Conservation (phyloP, 2,329 filamentous ascomycete species). For the Colletotrichum musae region DNA sequence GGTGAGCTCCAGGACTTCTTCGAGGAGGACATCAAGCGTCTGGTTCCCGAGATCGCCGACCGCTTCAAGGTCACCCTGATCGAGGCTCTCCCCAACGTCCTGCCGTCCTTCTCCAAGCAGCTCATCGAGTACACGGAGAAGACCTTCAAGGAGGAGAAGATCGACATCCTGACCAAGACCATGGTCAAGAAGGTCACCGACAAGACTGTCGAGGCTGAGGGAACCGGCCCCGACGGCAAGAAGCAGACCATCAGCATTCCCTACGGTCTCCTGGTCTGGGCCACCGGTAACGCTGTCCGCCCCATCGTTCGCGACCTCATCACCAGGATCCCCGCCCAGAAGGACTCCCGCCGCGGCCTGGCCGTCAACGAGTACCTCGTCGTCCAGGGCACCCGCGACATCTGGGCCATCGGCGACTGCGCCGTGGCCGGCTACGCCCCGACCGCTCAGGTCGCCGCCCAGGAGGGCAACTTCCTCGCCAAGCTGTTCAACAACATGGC, state of each 20-base stretch:
- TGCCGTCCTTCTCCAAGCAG: constrained; percentile 99
- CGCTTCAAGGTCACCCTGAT: constrained; percentile 98
- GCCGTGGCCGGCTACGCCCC: constrained; percentile 97
- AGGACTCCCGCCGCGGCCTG: constrained; percentile 93
- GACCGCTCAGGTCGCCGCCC: constrained; percentile 94
- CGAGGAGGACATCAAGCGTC: constrained; percentile 97
- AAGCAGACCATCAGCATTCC: constrained; percentile 88
- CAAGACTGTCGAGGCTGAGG: constrained; percentile 92
- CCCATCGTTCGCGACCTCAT: constrained; percentile 93
- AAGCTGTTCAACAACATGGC: constrained; percentile 99
- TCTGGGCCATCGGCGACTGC: constrained; percentile 98
- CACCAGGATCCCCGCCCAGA: constrained; percentile 91
- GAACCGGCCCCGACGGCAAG: constrained; percentile 83
- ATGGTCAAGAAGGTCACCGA: constrained; percentile 98
- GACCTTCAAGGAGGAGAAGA: constrained; percentile 98
- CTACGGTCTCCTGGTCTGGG: constrained; percentile 97
- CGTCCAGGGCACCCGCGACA: constrained; percentile 95
- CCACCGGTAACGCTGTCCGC: constrained; percentile 94
- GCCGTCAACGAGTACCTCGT: constrained; percentile 99
- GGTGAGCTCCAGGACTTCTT: constrained; percentile 99
- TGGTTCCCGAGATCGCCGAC: constrained; percentile 94
- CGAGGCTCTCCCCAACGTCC: constrained; percentile 94
- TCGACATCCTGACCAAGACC: constrained; percentile 97
- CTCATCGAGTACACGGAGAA: constrained; percentile 99
- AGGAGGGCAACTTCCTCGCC: constrained; percentile 96